Conservation (phyloP, 768 basidiomycete genomes). For the Termitomyces sp. region DNA sequence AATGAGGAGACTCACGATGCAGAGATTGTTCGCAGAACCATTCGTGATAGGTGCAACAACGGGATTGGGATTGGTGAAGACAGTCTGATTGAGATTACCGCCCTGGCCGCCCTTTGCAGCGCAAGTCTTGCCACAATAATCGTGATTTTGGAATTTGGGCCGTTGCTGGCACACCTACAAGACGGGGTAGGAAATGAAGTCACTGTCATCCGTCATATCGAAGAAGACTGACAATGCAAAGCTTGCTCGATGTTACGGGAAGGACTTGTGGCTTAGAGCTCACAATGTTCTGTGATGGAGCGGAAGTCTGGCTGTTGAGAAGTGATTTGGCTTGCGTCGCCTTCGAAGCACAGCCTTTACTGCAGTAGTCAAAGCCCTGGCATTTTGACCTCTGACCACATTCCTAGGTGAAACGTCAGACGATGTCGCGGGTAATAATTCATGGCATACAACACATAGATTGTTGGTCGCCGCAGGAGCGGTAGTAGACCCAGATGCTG, state of each 20-base stretch:
- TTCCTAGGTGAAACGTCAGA: background rate
- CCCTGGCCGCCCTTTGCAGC: constrained; percentile 20
- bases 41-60: background rate
- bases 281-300: background rate
- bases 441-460: background rate
- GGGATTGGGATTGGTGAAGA: background rate
- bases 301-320: background rate
- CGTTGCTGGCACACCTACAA: constrained; percentile 4
- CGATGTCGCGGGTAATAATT: background rate
- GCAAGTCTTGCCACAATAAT: constrained; percentile 55
- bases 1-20: background rate
- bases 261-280: background rate
- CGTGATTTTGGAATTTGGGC: background rate
- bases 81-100: background rate
- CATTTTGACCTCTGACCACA: constrained; percentile 42
- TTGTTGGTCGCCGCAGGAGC: background rate
- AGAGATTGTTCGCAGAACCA: background rate
- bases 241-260: background rate
- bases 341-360: constrained; percentile 5
- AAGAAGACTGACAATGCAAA: constrained; percentile 2
- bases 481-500: background rate
- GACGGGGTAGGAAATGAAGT: background rate
- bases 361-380: constrained; percentile 54
- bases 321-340: background rate
- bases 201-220: background rate